phyloP scores from a whole-genome alignment of 106 monocot genomes.

The Platanthera guangdongensis region DNA sequence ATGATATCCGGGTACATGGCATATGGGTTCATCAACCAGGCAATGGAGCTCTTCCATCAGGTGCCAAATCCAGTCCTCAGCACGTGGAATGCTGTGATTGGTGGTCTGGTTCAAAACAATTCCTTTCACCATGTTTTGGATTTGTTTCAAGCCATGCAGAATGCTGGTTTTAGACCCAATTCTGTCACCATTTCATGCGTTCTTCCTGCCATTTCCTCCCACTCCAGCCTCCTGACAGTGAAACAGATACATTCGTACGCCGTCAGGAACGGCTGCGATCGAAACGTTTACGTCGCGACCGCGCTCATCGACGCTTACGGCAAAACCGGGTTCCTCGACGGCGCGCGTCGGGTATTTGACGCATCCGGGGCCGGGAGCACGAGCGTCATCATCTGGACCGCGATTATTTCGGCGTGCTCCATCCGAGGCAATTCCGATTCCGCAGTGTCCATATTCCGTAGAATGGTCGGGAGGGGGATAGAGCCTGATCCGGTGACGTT shows the following conservation, averaged over 20 bases:
- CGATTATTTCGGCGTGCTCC: slow-evolving; percentile 47
- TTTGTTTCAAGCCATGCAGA: slow-evolving; percentile 21
- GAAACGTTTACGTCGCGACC: slow-evolving; percentile 26
- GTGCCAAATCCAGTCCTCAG: slow-evolving; percentile 13
- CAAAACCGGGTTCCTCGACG: slow-evolving; percentile 39
- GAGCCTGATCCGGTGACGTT: slow-evolving; percentile 31
- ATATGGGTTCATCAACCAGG: slow-evolving; percentile 23
- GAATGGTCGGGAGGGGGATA: slow-evolving; percentile 23
- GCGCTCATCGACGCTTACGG: slow-evolving; percentile 42
- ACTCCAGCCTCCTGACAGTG: slow-evolving; percentile 21
- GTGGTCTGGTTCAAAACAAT: slow-evolving; percentile 33
- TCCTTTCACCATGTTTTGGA: slow-evolving; percentile 8
- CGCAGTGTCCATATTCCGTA: slow-evolving; percentile 20
- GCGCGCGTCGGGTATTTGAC: slow-evolving; percentile 23
- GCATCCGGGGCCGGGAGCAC: not conserved
- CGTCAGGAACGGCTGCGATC: slow-evolving; percentile 25
- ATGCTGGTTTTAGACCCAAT: slow-evolving; percentile 28
- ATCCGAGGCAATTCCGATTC: slow-evolving; percentile 31
- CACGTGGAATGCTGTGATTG: slow-evolving; percentile 37
- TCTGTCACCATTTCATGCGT: slow-evolving; percentile 27
- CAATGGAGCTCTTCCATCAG: slow-evolving; percentile 25
- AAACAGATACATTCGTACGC: slow-evolving; percentile 37
- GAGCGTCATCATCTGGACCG: slow-evolving; percentile 43
- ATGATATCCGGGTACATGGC: slow-evolving; percentile 47
- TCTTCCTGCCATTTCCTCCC: slow-evolving; percentile 33